Conservation (phyloP, 139 green algal species). For the Tetraselmis striata region DNA sequence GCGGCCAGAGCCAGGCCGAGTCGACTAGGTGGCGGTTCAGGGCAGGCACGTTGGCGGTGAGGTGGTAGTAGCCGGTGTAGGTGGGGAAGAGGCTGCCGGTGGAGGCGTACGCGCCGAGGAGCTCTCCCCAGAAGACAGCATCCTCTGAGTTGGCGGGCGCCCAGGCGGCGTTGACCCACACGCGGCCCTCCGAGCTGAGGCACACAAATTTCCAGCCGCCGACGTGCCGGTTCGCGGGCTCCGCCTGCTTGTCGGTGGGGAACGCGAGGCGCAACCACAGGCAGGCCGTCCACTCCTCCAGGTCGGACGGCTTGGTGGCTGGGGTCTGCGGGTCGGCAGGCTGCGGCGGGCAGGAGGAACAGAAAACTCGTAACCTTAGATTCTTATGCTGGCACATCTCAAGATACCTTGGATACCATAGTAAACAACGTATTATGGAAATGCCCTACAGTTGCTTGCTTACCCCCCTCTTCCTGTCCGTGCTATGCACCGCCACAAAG, state of each 20-base stretch:
- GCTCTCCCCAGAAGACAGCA: not conserved
- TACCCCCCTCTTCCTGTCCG: too few species aligned
- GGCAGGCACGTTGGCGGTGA: not conserved
- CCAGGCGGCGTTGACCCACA: not conserved
- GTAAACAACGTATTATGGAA: too few species aligned
- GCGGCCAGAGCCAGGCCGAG: constrained; percentile 7
- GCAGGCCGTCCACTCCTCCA: not conserved
- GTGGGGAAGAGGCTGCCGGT: not conserved
- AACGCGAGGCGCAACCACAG: not conserved
- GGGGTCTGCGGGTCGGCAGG: not conserved
- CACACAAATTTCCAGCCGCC: not conserved
- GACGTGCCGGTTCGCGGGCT: not conserved
- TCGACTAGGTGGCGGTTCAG: constrained; percentile 1
- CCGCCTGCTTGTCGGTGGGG: not conserved
- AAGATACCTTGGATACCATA: too few species aligned
- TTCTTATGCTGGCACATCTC: too few species aligned
- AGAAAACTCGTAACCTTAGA: too few species aligned
- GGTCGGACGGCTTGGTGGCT: not conserved
- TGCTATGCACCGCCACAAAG: too few species aligned
- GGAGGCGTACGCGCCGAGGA: not conserved
- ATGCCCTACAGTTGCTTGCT: too few species aligned
- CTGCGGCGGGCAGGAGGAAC: not conserved
- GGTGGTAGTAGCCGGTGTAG: not conserved
- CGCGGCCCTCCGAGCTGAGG: not conserved
- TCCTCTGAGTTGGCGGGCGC: not conserved